Percentiles rank a stretch among this genome's conserved stretches.
phyloP scores from a whole-genome alignment of 495 filamentous ascomycete species.

The Penicillium salamii region DNA sequence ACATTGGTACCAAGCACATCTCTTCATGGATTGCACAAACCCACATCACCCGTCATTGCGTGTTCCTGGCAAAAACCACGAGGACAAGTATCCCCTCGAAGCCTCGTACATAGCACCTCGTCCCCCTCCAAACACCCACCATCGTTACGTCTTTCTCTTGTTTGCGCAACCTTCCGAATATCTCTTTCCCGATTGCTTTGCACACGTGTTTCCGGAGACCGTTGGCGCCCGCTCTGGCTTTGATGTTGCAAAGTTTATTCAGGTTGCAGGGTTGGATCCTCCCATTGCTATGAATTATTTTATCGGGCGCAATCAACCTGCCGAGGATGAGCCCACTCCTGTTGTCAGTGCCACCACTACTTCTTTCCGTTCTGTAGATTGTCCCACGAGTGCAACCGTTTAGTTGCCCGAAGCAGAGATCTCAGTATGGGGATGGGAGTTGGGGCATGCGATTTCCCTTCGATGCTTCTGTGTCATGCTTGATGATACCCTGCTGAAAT shows the following conservation, averaged over 20 bases:
- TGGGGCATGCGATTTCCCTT: too few relatives aligned
- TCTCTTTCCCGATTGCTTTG: constrained; percentile 28
- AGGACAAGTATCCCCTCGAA: not conserved
- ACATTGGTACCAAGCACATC: constrained; percentile 38
- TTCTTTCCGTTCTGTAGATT: constrained; percentile 17
- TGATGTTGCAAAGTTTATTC: constrained; percentile 28
- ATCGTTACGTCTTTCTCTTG: constrained; percentile 39
- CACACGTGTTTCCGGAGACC: constrained; percentile 23
- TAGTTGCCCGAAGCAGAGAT: too few relatives aligned
- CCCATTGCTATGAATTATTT: constrained; percentile 39
- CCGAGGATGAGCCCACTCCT: not conserved
- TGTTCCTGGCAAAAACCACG: not conserved
- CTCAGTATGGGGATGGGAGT: too few relatives aligned
- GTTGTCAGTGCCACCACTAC: constrained; percentile 24
- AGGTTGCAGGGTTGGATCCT: constrained; percentile 20
- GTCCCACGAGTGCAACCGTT: constrained; percentile 4
- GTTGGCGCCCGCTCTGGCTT: constrained; percentile 29
- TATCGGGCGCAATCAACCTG: constrained; percentile 22
- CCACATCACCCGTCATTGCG: not conserved
- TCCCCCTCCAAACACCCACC: constrained; percentile 28
- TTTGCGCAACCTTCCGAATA: constrained; percentile 32
- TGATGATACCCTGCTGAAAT: too few relatives aligned
- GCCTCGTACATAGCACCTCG: constrained; percentile 36
- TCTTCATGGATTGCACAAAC: constrained; percentile 12
- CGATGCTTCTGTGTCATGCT: too few relatives aligned